Base-by-base conservation (phyloP, 345 rosid species). In the Salix caprea region DNA sequence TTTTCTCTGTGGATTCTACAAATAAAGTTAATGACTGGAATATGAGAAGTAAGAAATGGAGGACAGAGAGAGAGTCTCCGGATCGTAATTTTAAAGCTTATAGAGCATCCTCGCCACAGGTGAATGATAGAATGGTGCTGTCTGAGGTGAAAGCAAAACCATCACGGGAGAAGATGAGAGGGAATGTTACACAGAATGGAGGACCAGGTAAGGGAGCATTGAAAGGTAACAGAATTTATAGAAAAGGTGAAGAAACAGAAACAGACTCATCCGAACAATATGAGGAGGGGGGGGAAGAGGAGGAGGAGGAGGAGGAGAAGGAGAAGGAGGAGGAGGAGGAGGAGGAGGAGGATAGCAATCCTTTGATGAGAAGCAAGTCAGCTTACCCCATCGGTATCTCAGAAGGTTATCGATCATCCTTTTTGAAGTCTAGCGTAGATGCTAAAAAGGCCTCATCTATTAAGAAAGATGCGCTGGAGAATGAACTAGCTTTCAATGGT, bases 261-360 rank as follows among this genome's bases (percentile, higher is more conserved):
- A 89, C 97, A 4, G 97, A 93, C 75, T 90, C 99, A 26, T 89
- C 94, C 11, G 92, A 89, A 54, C 88, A 86, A 54, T 87, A 78
- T 74, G 84, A 84, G 80, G 84, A 89, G n/a, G 37, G 10, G 34
- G 34, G 2, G 32, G 32, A 30, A 0, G 32, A 30, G 32, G 32
- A 30, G 32, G 32, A 30, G 34, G 34, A 32, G 5, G 34, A 34
- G 5, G 6, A 40, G 12, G 44, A 40, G 12, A 3, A 8, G 10
- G 42, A 39, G 2, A 2, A 7, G 42, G 12, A 40, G 13, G 88
- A 89, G 21, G 86, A 87, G 30, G 95, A 86, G 13, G 88, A 89
- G 21, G 87, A 87, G 30, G 95, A 86, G n/a, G 95, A 88, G 40
- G 84, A 60, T 73, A 71, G 81, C 86, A 87, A 82, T 78, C 88